Percentiles rank a stretch among this genome's conserved stretches.
These are phyloP conservation scores for Metschnikowia vanudenii DNA, from an alignment of 805 yeast genomes.

Conservation along the genomic window DNA sequence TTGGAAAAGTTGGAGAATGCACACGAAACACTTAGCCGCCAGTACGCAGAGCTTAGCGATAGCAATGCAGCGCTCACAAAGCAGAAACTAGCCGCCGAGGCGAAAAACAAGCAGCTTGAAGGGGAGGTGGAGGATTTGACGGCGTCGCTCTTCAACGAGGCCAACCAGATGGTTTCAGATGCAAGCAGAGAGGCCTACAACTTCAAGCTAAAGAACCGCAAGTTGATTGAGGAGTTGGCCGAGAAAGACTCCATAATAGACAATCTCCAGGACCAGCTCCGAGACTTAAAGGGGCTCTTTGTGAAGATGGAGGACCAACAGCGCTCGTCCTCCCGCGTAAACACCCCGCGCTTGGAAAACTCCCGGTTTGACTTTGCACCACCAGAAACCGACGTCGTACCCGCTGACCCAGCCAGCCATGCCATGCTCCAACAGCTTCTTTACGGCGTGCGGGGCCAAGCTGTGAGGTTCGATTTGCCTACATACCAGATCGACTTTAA, in stretches of 20 bases:
- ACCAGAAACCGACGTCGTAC: background rate
- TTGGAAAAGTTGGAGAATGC: slow-evolving; percentile 27
- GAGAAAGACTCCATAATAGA: slow-evolving; percentile 72
- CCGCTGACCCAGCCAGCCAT: slow-evolving; percentile 6
- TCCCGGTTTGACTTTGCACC: background rate
- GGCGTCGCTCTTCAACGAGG: slow-evolving; percentile 76
- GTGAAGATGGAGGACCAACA: slow-evolving; percentile 51
- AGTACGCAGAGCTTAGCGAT: slow-evolving; percentile 29
- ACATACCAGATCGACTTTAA: slow-evolving; percentile 45
- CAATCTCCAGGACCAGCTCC: slow-evolving; percentile 63
- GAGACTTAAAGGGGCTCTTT: slow-evolving; percentile 59
- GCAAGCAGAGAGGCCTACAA: slow-evolving; percentile 69
- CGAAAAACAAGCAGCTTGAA: slow-evolving; percentile 57
- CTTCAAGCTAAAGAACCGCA: slow-evolving; percentile 56
- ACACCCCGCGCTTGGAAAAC: slow-evolving; percentile 18
- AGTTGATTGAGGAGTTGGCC: slow-evolving; percentile 48
- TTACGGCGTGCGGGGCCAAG: slow-evolving; percentile 35
- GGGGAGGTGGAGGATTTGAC: slow-evolving; percentile 79
- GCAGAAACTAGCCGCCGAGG: slow-evolving; percentile 50
- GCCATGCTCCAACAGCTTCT: slow-evolving; percentile 24
- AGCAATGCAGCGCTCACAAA: slow-evolving; percentile 25
- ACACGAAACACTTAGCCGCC: slow-evolving; percentile 28
- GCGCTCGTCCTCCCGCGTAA: slow-evolving; percentile 11
- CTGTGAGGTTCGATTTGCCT: slow-evolving; percentile 45
- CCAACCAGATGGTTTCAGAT: slow-evolving; percentile 78